Evolutionary conservation across 2,329 filamentous ascomycete species (phyloP).

Genomic region (Colletotrichum acutatum): DNA sequence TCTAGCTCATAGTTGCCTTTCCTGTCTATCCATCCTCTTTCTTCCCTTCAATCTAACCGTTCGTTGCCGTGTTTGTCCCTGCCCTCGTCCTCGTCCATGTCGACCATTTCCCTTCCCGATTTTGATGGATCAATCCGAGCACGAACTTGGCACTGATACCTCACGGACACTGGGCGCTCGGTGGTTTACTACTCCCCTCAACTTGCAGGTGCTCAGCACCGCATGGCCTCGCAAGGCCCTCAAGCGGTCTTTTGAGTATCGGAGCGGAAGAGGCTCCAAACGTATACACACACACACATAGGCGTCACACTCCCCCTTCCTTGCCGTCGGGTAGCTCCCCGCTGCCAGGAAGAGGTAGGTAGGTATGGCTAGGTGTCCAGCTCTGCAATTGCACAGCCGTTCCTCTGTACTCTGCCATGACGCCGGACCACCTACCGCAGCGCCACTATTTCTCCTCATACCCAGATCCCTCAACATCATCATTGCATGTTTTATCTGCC

Average conservation of each 20-base stretch:
- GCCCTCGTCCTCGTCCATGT: background rate
- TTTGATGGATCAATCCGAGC: background rate
- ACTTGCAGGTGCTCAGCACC: slow-evolving; percentile 4
- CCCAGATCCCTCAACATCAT: background rate
- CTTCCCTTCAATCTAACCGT: background rate
- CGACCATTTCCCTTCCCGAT: background rate
- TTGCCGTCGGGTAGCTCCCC: slow-evolving; percentile 16
- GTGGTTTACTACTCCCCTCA: background rate
- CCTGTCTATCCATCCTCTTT: background rate
- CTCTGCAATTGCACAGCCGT: background rate
- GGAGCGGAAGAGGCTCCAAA: background rate
- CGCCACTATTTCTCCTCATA: background rate
- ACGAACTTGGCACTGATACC: slow-evolving; percentile 14
- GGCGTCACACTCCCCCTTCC: background rate
- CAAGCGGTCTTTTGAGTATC: background rate
- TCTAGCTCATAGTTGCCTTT: background rate
- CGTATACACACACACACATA: too few species aligned
- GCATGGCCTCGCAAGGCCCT: slow-evolving; percentile 8
- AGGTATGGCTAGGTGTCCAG: background rate
- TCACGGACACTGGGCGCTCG: background rate
- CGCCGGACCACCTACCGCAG: background rate
- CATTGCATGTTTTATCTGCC: background rate
- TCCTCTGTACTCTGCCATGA: background rate
- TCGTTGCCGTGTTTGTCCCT: background rate
- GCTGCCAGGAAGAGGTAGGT: background rate